Evolutionary conservation across 75 land plant genomes (phyloP), one percentile per base, ranked within the genome.

Genomic region (Adiantum capillusveneris): DNA sequence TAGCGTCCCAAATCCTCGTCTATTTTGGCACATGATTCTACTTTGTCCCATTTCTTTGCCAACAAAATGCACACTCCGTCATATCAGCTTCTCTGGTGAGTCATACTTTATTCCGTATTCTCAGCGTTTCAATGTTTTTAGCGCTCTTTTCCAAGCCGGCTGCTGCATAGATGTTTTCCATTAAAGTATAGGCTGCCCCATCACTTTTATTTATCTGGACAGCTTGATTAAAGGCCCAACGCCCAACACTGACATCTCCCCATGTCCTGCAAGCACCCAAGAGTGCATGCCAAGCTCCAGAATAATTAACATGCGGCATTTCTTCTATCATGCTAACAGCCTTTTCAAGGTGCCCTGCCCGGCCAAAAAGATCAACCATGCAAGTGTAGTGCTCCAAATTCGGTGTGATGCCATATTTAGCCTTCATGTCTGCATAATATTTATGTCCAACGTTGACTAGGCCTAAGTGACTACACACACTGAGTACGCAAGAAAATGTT

Each of bases 231-330:
- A 79, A 84, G 53, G 85, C 85, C 48, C 57, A 30, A 11, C 65
- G 69, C 0, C 85, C 88, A 1, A 81, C 45, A 62, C 69, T 43
- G 2, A 79, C 34, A 45, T 65, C 57, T 25, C 79, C 76, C 48
- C 71, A 70, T 27, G 69, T 56, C 62, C 71, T 68, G 53, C 77
- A 75, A n/a, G 76, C 66, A 25, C 77, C 65, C 21, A 85, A 71
- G 43, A 85, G 44, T 1, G 88, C 59, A 12, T 72, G 76, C 88
- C 85, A 82, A 37, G 78, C 62, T 11, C 78, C 44, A n/a, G 79
- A 65, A 70, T 75, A 70, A 44, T 84, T 78, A 12, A 17, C n/a
- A 14, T 72, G 60, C 11, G 88, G 85, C 85, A 85, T 78, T 9
- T 63, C 72, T 6, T 25, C 63, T 22, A 61, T 26, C 25, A 61